Base-by-base conservation (phyloP, 225 moss, liverwort and hornwort genomes). In the Climacium dendroides region DNA sequence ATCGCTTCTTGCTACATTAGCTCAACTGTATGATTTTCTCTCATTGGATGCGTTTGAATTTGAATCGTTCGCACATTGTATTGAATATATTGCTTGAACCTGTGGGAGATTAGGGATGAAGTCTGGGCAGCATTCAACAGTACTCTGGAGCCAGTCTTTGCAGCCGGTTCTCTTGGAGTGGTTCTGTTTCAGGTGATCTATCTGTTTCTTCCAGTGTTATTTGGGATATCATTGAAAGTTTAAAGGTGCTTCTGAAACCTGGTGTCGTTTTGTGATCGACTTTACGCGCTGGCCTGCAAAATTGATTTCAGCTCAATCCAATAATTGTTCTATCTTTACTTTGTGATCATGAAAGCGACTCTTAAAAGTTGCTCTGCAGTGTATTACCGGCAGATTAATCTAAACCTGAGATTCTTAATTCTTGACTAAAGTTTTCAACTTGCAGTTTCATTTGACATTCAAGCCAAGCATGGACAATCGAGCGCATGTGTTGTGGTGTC, bases 401-500 rank as follows among this genome's bases (percentile, higher is more conserved):
- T 66, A n/a, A 35, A 66, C 58, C 26, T 32, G 43, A 86, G 53
- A 47, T 79, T 6, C 22, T 48, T 61, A 39, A 34, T 37, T 72
- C 25, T 85, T 87, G 86, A 84, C 71, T 39, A n/a, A 82, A 41
- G 58, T 59, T 78, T 57, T 74, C 43, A 58, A n/a, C 58, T 43
- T 92, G 92, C 93, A 97, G 97, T 97, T 97, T 89, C 97, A 97
- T 73, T 79, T 97, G 80, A 92, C 96, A 34, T 97, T 97, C 90
- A 96, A 94, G 83, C 96, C 95, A 81, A 94, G 93, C 73, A 71
- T 87, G 66, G 94, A 96, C 34, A 90, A 97, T 91, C 93, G 79
- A 80, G 90, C 89, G 41, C 97, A 97, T 76, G 94, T 97, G 70
- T 58, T 94, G 85, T 97, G 97, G 97, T 97, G 97, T 90, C 94